Percentiles rank a stretch among this genome's conserved stretches.
Conservation (phyloP, 2,329 filamentous ascomycete species). For the Sclerotinia spermophila region DNA sequence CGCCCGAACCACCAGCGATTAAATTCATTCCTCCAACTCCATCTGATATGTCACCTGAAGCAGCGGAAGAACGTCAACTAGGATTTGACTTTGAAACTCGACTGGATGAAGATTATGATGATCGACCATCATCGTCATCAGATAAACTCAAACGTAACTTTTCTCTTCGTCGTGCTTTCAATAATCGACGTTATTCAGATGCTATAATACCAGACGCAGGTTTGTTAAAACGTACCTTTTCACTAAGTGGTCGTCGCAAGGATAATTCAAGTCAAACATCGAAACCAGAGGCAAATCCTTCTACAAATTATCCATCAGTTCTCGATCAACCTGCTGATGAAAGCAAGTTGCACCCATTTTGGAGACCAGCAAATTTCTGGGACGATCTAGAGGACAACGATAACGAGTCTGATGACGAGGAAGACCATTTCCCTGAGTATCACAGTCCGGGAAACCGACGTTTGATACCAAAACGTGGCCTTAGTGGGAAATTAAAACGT, state of each 20-base stretch:
- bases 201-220: conserved; percentile 47
- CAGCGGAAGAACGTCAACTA: conserved; percentile 50
- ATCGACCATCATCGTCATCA: conserved; percentile 31
- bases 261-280: conserved; percentile 31
- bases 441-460: conserved; percentile 41
- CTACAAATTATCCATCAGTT: conserved; percentile 41
- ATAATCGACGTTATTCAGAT: conserved; percentile 47
- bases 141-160: conserved; percentile 45
- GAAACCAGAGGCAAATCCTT: conserved; percentile 29
- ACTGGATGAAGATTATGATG: conserved; percentile 37
- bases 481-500: conserved; percentile 45
- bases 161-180: conserved; percentile 53
- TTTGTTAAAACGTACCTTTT: conserved; percentile 48
- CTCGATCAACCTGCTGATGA: conserved; percentile 50
- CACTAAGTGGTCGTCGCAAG: conserved; percentile 28
- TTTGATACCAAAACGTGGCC: conserved; percentile 43
- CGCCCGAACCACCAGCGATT: conserved; percentile 54
- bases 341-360: conserved; percentile 56
- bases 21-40: conserved; percentile 62
- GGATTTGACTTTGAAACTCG: conserved; percentile 44
- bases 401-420: conserved; percentile 33
- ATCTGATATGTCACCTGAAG: conserved; percentile 53
- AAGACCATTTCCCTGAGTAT: conserved; percentile 44
- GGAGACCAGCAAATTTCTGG: conserved; percentile 52
- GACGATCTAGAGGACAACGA: conserved; percentile 42